Evolutionary conservation across 768 basidiomycete genomes (phyloP).

Genomic region (Tylopilus vinaceipallidus): DNA sequence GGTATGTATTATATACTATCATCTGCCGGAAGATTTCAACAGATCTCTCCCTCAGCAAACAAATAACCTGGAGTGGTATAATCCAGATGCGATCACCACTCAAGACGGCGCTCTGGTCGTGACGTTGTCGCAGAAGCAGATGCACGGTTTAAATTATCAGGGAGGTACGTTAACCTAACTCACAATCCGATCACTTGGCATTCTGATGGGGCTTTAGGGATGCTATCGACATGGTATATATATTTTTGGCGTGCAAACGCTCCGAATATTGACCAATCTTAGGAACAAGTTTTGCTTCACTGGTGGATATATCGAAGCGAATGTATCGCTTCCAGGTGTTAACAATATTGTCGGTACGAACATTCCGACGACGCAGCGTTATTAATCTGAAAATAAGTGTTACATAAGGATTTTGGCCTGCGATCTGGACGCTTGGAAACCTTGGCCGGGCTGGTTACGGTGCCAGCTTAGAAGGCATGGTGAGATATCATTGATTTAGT

Average conservation of each 20-base stretch:
- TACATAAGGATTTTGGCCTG: slow-evolving; percentile 46
- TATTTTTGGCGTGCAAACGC: neutral
- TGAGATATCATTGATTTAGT: slow-evolving; percentile 18
- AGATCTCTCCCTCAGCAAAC: slow-evolving; percentile 35
- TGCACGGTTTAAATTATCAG: slow-evolving; percentile 46
- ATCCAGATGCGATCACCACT: slow-evolving; percentile 51
- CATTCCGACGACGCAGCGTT: neutral
- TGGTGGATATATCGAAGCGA: slow-evolving; percentile 70
- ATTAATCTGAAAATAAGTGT: slow-evolving; percentile 3
- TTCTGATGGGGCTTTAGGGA: slow-evolving; percentile 41
- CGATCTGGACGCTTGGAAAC: slow-evolving; percentile 60
- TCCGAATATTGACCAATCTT: slow-evolving; percentile 12
- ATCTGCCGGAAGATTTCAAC: slow-evolving; percentile 28
- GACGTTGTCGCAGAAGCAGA: slow-evolving; percentile 45
- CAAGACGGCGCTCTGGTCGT: slow-evolving; percentile 49
- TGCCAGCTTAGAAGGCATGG: slow-evolving; percentile 55
- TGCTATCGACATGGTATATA: slow-evolving; percentile 43
- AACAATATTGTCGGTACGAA: slow-evolving; percentile 55
- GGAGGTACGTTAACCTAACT: slow-evolving; percentile 28
- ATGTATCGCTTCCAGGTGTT: slow-evolving; percentile 62
- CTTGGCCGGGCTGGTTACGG: slow-evolving; percentile 67
- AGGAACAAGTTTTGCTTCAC: slow-evolving; percentile 93
- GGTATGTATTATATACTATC: slow-evolving; percentile 32
- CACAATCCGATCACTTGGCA: slow-evolving; percentile 20
- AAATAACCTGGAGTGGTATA: slow-evolving; percentile 58